Evolutionary conservation across 2,329 filamentous ascomycete species (phyloP).

Genomic region (Colletotrichum noveboracense): DNA sequence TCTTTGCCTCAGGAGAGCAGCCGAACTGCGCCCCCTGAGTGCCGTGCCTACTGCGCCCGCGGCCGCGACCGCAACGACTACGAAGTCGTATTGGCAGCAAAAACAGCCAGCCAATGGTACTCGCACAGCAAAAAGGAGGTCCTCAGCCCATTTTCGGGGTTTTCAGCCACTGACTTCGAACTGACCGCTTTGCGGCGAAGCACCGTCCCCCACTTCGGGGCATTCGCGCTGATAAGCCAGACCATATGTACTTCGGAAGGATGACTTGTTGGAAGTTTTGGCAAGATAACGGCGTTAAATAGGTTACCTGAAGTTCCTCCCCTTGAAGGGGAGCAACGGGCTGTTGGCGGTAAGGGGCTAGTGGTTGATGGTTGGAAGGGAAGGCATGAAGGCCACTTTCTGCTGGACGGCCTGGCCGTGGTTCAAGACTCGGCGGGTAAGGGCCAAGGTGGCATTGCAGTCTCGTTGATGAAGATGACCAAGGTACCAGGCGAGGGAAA

Average conservation of each 20-base stretch:
- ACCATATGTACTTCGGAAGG: neutral
- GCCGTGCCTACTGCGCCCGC: neutral
- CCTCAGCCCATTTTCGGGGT: neutral
- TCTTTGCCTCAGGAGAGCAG: neutral
- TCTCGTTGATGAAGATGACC: neutral
- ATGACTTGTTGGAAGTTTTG: neutral
- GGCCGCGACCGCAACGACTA: neutral
- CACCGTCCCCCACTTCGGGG: neutral
- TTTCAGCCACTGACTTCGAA: neutral
- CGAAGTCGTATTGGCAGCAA: neutral
- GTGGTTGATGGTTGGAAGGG: neutral
- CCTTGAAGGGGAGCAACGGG: neutral
- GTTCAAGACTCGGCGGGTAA: neutral
- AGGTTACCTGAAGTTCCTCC: neutral
- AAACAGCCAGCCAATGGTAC: rapidly evolving
- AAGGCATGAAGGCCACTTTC: neutral
- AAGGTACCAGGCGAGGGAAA: rapidly evolving
- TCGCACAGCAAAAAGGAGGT: neutral
- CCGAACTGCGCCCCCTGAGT: neutral
- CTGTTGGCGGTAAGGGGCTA: neutral
- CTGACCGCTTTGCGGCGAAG: neutral
- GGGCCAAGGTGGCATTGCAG: neutral
- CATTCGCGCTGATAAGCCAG: neutral
- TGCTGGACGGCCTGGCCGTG: neutral
- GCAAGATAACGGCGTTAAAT: neutral